Conservation (phyloP, 345 rosid genomes). For the Dipteronia sinensis region DNA sequence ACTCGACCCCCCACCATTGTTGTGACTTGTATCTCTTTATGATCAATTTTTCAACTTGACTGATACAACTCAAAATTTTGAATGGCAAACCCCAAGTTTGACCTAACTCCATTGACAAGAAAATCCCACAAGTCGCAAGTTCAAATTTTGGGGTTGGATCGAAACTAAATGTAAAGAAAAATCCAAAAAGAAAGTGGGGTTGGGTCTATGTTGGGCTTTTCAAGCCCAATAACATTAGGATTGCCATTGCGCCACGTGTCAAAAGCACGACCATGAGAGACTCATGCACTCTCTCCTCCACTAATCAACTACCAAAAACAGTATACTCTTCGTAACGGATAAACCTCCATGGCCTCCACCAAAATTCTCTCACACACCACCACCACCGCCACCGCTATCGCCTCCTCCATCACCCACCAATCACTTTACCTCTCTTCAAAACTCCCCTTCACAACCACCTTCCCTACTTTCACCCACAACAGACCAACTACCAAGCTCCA, state of each 20-base stretch:
- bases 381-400: slow-evolving; percentile 14
- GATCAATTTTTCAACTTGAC: no score
- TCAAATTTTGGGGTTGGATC: no score
- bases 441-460: slow-evolving; percentile 19
- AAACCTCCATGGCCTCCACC: slow-evolving; percentile 41
- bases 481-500: slow-evolving; percentile 43
- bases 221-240: background rate
- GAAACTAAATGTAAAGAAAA: no score
- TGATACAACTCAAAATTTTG: no score
- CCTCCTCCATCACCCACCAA: slow-evolving; percentile 24
- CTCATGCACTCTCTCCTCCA: background rate
- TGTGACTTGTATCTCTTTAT: no score
- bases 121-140: no score
- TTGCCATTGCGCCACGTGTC: slow-evolving; percentile 21
- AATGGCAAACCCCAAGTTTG: no score
- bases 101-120: no score
- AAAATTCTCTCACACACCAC: slow-evolving; percentile 28
- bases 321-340: slow-evolving; percentile 18
- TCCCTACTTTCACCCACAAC: slow-evolving; percentile 13
- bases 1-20: no score
- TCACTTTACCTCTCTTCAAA: slow-evolving; percentile 26
- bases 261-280: slow-evolving; percentile 4
- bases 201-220: background rate
- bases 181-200: background rate
- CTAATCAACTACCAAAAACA: slow-evolving; percentile 4